Base-by-base conservation (phyloP, 2,329 filamentous ascomycete genomes). In the Penicillium sp. region DNA sequence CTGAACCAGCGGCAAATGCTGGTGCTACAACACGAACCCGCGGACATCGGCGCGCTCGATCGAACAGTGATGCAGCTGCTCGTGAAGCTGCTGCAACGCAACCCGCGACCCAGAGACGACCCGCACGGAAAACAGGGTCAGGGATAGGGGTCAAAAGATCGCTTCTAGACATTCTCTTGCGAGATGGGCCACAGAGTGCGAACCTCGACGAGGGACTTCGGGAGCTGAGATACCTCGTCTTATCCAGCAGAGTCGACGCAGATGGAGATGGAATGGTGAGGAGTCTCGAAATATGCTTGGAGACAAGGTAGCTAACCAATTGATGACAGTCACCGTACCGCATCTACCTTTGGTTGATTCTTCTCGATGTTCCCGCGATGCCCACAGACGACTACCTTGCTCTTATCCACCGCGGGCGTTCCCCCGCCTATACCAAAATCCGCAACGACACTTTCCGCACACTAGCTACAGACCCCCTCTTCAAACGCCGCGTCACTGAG, bases 371-470 rank as follows among this genome's bases (percentile, higher is more conserved):
- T 28, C 85, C 89, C 6, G 83, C 95, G 36, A 77, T 96, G 55
- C 80, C 85, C 37, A 95, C 93, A 50, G 88, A 95, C 62, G 80
- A 86, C 53, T 99, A 99, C 69, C 87, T 97, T 57, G 80, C 82
- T 49, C 86, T 97, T 37, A 87, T 99, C 57, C 90, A 95, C 65
- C 89, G 93, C 56, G 92, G 93, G 55, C 88, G 92, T 19, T 97
- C 92, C 3, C 91, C 92, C 0, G 91, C 90, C 38, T 95, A 99
- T 74, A 84, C 89, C 63, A 99, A 99, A 75, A 99, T 99, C 66
- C 88, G 91, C 68, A 96, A 99, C 72, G 93, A 99, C 70, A 96
- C 93, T 34, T 97, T 97, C 70, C 89, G 93, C 61, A 99, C 93
- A 0, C 78, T 99, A 46, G 93, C 93, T 28, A 96, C 92, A 43